These are phyloP conservation scores for Cicer yamashitae DNA, from an alignment of 306 rosid genomes.

Conservation along the genomic window DNA sequence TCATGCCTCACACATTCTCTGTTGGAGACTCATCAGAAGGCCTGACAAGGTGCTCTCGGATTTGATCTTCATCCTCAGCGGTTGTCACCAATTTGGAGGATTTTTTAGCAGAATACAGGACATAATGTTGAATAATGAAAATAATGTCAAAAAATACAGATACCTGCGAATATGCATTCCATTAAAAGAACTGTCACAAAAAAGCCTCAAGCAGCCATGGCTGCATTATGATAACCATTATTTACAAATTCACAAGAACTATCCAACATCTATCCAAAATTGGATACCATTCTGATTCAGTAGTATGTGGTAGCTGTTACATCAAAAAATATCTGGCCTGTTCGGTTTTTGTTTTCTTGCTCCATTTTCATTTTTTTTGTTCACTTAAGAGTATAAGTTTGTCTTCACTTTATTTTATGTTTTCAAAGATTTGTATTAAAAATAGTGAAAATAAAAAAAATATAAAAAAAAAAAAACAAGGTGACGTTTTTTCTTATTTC, in stretches of 20 bases:
- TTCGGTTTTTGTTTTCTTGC: not conserved
- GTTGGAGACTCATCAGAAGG: slow-evolving; percentile 44
- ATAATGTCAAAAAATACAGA: slow-evolving; percentile 75
- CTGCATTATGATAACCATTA: not conserved
- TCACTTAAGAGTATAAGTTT: not conserved
- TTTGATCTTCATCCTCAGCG: slow-evolving; percentile 41
- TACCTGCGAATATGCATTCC: slow-evolving; percentile 61
- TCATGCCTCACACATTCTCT: slow-evolving; percentile 47
- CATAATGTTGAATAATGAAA: slow-evolving; percentile 57
- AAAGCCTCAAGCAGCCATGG: not conserved
- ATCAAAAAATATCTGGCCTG: not conserved
- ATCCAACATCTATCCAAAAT: slow-evolving; percentile 13
- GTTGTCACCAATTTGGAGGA: slow-evolving; percentile 26
- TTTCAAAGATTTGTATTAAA: not conserved
- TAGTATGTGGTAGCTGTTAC: not conserved
- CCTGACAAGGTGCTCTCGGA: slow-evolving; percentile 46
- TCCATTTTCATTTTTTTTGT: not conserved
- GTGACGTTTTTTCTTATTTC: not conserved
- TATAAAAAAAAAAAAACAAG: no score
- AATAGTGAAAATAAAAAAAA: not conserved
- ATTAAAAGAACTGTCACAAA: slow-evolving; percentile 3
- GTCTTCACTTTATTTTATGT: not conserved
- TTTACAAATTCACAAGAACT: slow-evolving; percentile 1
- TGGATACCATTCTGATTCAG: slow-evolving; percentile 5
- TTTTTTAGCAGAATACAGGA: slow-evolving; percentile 42